Evolutionary conservation across 2,329 filamentous ascomycete species (phyloP), one percentile per base, ranked within the genome.

Genomic region (Pseudogymnoascus sp.): DNA sequence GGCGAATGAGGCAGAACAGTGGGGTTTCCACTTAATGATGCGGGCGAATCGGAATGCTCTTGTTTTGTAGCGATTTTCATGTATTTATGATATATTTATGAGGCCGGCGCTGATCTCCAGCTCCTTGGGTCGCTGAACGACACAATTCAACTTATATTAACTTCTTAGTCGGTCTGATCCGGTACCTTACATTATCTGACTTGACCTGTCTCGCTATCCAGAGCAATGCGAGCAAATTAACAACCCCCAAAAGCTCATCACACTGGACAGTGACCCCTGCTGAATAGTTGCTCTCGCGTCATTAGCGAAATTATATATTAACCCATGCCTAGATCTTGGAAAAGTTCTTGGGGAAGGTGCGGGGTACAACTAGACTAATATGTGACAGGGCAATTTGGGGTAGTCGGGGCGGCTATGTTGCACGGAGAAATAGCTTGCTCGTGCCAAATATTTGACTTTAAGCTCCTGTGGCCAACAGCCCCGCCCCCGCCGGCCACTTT

Each of bases 141-240:
- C 11, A 56, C 26, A 56, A 56, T 56, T 56, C 29, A 56, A 56
- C 50, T 56, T 56, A 33, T 56, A 56, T 56, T 56, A 56, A 31
- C 50, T 33, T 56, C 17, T 13, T 1, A 33, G 11, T 33, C 26
- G n/a, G 26, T 56, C 26, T 56, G 50, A 56, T 56, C 50, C n/a
- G 50, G 50, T 56, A 19, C 29, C 50, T 56, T 56, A 19, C 26
- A 56, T 56, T 56, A 56, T 56, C 50, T 56, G 10, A 56, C 15
- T 33, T 56, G 50, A 56, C n/a, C 29, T 56, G 21, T 19, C 26
- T 56, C n/a, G 7, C 9, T 21, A 56, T 53, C 50, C 10, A 56
- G 10, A 15, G 29, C 29, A 56, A 56, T 1, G 46, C 26, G 10
- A 10, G n/a, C 9, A 56, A 56, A 56, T 33, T 56, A 56, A 56